Evolutionary conservation across 805 yeast genomes (phyloP).

Genomic region (Cyberlindnera veronae): DNA sequence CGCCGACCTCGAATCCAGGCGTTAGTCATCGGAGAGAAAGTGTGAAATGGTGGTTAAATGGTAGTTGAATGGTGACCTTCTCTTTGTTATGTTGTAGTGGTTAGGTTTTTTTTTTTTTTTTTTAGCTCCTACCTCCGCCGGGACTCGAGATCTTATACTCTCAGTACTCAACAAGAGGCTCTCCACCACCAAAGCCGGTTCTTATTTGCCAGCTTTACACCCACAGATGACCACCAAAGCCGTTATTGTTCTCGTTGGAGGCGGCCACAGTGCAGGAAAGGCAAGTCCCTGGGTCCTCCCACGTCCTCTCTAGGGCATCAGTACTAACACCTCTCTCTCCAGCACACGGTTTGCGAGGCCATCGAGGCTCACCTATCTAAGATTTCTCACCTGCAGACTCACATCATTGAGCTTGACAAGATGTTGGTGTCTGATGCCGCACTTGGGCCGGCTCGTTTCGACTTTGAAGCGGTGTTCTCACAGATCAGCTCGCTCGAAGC

Average conservation of each 20-base stretch:
- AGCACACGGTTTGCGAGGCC: constrained; percentile 32
- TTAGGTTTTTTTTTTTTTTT: no score
- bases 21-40: constrained; percentile 20
- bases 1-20: constrained; percentile 59
- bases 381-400: constrained; percentile 26
- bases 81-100: no score
- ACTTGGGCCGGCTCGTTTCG: constrained; percentile 19
- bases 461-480: constrained; percentile 29
- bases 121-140: no score
- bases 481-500: constrained; percentile 11
- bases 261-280: constrained; percentile 62
- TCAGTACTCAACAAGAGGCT: no score
- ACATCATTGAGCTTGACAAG: constrained; percentile 42
- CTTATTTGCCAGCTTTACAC: no score
- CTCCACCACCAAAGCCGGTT: no score
- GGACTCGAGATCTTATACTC: no score
- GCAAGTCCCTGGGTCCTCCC: constrained; percentile 9
- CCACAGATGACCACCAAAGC: constrained; percentile 4
- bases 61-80: no score
- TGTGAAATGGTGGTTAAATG: no score
- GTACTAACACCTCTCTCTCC: background rate
- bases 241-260: constrained; percentile 49
- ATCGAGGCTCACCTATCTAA: constrained; percentile 32
- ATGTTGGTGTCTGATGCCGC: constrained; percentile 27
- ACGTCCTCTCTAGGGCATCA: background rate